Conservation (phyloP, 805 yeast genomes). For the Kazachstania bromeliacearum region DNA sequence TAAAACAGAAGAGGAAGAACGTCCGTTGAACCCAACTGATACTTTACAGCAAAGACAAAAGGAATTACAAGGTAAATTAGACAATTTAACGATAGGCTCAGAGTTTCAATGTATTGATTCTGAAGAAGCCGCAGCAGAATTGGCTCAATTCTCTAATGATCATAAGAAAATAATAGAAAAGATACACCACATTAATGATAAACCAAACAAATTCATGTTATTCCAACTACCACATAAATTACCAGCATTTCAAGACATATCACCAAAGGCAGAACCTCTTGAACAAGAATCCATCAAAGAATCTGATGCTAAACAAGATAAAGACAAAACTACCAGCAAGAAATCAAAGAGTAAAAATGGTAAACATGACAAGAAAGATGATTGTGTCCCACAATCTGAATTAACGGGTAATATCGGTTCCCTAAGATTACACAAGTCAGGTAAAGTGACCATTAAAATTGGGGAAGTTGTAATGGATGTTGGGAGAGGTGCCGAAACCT, state of each 20-base stretch:
- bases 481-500: slow-evolving; percentile 57
- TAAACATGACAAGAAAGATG: slow-evolving; percentile 6
- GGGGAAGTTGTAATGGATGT: slow-evolving; percentile 66
- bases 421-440: slow-evolving; percentile 72
- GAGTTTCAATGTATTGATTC: slow-evolving; percentile 26
- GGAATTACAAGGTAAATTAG: slow-evolving; percentile 23
- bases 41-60: slow-evolving; percentile 18
- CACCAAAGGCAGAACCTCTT: slow-evolving; percentile 6
- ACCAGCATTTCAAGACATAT: slow-evolving; percentile 27
- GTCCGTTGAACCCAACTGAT: slow-evolving; percentile 10
- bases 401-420: slow-evolving; percentile 59
- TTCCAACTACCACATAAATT: slow-evolving; percentile 33
- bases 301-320: slow-evolving; percentile 40
- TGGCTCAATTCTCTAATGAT: slow-evolving; percentile 30
- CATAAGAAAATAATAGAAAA: slow-evolving; percentile 30
- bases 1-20: slow-evolving; percentile 16
- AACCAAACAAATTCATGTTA: slow-evolving; percentile 29
- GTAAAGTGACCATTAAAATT: slow-evolving; percentile 63
- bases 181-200: slow-evolving; percentile 23
- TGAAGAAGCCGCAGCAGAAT: slow-evolving; percentile 32
- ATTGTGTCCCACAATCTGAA: slow-evolving; percentile 8
- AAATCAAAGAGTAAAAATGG: slow-evolving; percentile 9
- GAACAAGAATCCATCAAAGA: slow-evolving; percentile 14
- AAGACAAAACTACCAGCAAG: slow-evolving; percentile 13
- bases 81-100: slow-evolving; percentile 16